phyloP scores from a whole-genome alignment of 192 early-diverging fungal genomes.

The Hyaloraphidium curvatum region DNA sequence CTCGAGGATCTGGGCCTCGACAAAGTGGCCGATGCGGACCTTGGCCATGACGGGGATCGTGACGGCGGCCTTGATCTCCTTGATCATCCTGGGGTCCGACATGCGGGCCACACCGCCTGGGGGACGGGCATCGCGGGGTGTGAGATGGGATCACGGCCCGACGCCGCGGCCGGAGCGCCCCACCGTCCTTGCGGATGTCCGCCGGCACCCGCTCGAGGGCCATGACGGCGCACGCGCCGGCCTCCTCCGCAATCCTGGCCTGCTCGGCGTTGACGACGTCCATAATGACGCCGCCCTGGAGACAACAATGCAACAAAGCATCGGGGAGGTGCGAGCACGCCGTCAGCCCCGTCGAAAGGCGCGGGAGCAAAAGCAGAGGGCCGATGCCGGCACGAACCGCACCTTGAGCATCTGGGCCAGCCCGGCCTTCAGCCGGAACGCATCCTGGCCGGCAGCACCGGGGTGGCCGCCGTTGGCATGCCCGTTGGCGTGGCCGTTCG shows the following conservation, averaged over 20 bases:
- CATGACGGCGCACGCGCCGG: constrained; percentile 94
- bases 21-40: constrained; percentile 96
- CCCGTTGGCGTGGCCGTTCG: not conserved
- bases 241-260: constrained; percentile 90
- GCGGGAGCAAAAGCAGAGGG: not conserved
- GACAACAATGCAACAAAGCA: constrained; percentile 1
- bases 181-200: constrained; percentile 91
- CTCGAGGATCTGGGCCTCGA: constrained; percentile 94
- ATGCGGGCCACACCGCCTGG: constrained; percentile 86
- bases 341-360: not conserved
- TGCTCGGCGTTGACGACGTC: constrained; percentile 96
- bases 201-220: constrained; percentile 94
- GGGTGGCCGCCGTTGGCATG: not conserved
- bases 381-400: not conserved
- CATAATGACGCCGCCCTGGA: constrained; percentile 95
- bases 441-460: not conserved
- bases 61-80: constrained; percentile 82
- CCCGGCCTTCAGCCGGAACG: constrained; percentile 82
- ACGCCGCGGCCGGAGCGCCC: not conserved
- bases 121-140: not conserved
- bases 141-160: not conserved
- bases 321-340: not conserved
- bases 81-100: constrained; percentile 97
- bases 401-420: constrained; percentile 97
- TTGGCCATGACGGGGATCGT: constrained; percentile 99